Base-by-base conservation (phyloP, 106 monocot genomes). In the Dendrobium catenatum region DNA sequence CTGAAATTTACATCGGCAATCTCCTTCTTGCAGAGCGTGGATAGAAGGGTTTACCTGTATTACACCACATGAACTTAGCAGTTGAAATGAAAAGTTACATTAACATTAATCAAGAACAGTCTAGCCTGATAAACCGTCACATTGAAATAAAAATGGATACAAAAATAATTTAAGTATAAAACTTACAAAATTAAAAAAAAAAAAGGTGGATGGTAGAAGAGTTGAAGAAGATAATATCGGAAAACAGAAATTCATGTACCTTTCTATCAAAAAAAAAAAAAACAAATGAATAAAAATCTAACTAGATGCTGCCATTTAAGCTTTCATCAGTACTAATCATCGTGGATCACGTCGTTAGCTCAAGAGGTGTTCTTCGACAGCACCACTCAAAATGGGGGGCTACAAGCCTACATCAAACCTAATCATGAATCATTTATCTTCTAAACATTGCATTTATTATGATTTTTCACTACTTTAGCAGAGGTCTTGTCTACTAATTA, bases 1-100 rank as follows among this genome's bases (percentile, higher is more conserved):
- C 18, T 13, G 73, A 73, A 87, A 87, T 26, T 55, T 72, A 73
- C 86, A 87, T 13, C 55, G 29, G 77, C 86, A 87, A 19, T 68
- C 17, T 48, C 80, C 80, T 47, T 80, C 68, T 26, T 67, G 13
- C 42, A 80, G 27, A 17, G 80, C 19, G 68, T 80, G 80, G 20
- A 26, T 47, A 15, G 37, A 68, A 43, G 80, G 59, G 24, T 80
- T 68, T 68, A 80, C 80, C 80, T 80, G 80, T 29, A 74, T 20
- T 44, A 70, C 70, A 70, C 29, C 24, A 66, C 24, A 16, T 29
- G 70, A 70, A 70, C 70, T 13, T 70, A 37, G 33, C 4, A 70
- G 70, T 61, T 4, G 37, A 1, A 70, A 3, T 70, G 37, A 33
- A 61, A 70, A 33, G 70, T 37, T 37, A 15, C 37, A 16, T 37